Conservation (phyloP, 2,329 filamentous ascomycete genomes). For the Claviceps sp. region DNA sequence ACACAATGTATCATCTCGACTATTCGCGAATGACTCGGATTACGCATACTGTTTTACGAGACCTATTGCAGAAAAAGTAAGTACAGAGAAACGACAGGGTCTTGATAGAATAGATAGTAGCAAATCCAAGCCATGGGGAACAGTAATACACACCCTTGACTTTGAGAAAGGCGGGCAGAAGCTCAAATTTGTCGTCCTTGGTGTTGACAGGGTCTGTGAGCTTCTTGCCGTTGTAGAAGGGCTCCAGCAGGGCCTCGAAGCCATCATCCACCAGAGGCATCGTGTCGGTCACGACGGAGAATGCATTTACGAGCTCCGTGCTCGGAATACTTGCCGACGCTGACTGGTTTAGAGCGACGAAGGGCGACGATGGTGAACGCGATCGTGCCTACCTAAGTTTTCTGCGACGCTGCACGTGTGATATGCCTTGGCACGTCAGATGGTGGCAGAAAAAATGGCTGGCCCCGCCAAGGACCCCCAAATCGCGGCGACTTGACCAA, state of each 20-base stretch:
- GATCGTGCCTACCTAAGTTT: not conserved
- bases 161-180: constrained; percentile 93
- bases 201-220: constrained; percentile 51
- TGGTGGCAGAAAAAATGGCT: not conserved
- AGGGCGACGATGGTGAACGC: not conserved
- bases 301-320: constrained; percentile 14
- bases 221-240: constrained; percentile 56
- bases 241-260: constrained; percentile 53
- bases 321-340: not conserved
- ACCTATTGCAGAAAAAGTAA: constrained; percentile 23
- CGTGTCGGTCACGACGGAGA: constrained; percentile 9
- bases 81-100: not conserved
- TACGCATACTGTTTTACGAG: constrained; percentile 68
- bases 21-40: not conserved
- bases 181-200: constrained; percentile 84
- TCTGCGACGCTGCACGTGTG: not conserved
- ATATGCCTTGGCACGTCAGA: not conserved
- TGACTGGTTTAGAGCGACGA: not conserved
- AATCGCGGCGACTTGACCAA: not conserved
- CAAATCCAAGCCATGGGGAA: constrained; percentile 1
- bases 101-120: not conserved
- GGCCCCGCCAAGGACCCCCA: not conserved
- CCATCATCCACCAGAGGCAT: constrained; percentile 48
- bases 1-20: not conserved
- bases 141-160: constrained; percentile 54